Percentiles rank a stretch among this genome's conserved stretches.
Evolutionary conservation across 495 filamentous ascomycete genomes (phyloP).

Genomic region (Saxophila tyrrhenica): DNA sequence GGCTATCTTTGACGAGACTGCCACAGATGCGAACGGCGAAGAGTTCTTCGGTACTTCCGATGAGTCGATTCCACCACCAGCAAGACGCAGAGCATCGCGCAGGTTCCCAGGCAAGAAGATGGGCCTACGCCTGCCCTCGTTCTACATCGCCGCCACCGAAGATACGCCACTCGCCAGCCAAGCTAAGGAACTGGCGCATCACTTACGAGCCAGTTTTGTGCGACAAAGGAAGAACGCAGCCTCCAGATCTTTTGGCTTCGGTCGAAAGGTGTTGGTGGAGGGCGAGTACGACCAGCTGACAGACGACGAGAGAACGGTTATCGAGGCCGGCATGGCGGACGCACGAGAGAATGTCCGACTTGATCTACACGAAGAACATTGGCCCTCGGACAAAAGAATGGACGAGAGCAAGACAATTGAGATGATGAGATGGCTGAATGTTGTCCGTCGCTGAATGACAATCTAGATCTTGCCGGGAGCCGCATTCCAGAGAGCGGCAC

Average conservation of each 20-base stretch:
- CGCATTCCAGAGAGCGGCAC: neutral
- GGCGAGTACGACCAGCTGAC: conserved; percentile 6
- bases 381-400: neutral
- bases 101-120: conserved; percentile 8
- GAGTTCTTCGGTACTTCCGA: neutral
- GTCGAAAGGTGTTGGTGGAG: conserved; percentile 13
- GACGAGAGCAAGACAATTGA: neutral
- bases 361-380: neutral
- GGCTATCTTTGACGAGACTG: neutral
- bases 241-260: conserved; percentile 2
- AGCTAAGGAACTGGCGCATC: conserved; percentile 4
- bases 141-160: conserved; percentile 1
- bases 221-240: conserved; percentile 7
- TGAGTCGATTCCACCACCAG: neutral
- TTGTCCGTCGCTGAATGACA: neutral
- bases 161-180: conserved; percentile 1
- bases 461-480: neutral
- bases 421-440: neutral
- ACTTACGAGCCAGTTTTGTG: conserved; percentile 2
- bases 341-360: neutral
- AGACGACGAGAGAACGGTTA: neutral
- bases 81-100: neutral
- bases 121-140: conserved; percentile 6
- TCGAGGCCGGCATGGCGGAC: neutral
- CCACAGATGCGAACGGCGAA: neutral